Base-by-base conservation (phyloP, 208 protist genomes). In the Porcisia hertigi region DNA sequence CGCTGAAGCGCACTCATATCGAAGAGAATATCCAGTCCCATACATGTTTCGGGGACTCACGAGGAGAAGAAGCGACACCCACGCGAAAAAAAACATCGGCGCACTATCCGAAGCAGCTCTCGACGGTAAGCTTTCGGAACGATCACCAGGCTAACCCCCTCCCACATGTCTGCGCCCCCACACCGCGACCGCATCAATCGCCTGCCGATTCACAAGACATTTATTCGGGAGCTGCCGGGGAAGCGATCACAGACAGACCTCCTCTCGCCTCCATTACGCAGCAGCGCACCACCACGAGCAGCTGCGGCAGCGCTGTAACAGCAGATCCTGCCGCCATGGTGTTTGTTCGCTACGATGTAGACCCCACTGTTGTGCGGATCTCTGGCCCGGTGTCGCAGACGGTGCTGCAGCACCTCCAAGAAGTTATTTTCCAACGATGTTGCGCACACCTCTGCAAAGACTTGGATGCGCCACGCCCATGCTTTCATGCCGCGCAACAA, bases 271-370 rank as follows among this genome's bases (percentile, higher is more conserved):
- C 65, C 47, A 1, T 7, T 30, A 45, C 69, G 49, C 70, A 64
- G 11, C 70, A 9, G 49, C 67, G n/a, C 30, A 43, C 60, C 36
- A 64, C 69, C n/a, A 71, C 43, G 36, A 81, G 49, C 53, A 65
- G 47, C 57, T 47, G 53, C 74, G 45, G 59, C 71, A 79, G 71
- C 57, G 34, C 66, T 25, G 54, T 49, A 11, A 45, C 57, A 5
- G 59, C 20, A 18, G 60, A 72, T n/a, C 65, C 69, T 0, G 76
- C 79, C 0, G 49, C 71, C 1, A 43, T 87, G 45, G 83, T 94
- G 12, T 76, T 89, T 25, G 82, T 94, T 1, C 87, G 82, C n/a
- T 92, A 91, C 76, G 86, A 90, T 39, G 63, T 89, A 7, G 76
- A 91, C 70, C 90, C 87, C 1, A 83, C 88, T 18, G 84, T 85